These are phyloP conservation scores for Datisca glomerata DNA, from an alignment of 306 rosid genomes.

Conservation along the genomic window DNA sequence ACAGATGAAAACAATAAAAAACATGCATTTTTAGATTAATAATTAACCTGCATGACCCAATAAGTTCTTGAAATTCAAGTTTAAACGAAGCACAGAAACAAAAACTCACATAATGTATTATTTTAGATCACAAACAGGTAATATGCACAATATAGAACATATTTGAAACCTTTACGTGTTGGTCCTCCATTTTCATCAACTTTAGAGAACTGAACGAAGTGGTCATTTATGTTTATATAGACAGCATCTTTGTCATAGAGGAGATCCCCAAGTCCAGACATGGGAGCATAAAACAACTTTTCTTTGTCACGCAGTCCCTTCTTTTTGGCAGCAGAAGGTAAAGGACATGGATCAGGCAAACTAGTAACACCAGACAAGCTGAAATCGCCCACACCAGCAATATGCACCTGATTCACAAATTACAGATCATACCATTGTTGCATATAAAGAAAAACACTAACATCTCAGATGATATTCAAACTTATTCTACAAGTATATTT, in stretches of 20 bases:
- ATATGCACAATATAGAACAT: constrained; percentile 4
- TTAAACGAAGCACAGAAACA: too few relatives aligned
- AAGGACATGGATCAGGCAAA: constrained; percentile 89
- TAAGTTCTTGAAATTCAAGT: too few relatives aligned
- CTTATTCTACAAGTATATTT: too few relatives aligned
- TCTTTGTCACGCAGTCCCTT: constrained; percentile 94
- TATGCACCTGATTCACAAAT: constrained; percentile 61
- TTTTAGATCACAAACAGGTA: too few relatives aligned
- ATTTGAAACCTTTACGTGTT: constrained; percentile 37
- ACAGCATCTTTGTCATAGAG: constrained; percentile 91
- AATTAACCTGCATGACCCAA: too few relatives aligned
- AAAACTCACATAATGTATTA: too few relatives aligned
- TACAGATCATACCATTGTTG: constrained; percentile 9
- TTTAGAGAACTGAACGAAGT: constrained; percentile 70
- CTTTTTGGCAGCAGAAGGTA: constrained; percentile 97
- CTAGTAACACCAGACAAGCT: constrained; percentile 40
- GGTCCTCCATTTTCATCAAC: constrained; percentile 34
- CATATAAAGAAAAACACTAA: neutral
- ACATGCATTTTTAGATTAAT: too few relatives aligned
- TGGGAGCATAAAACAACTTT: constrained; percentile 80
- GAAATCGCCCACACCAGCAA: constrained; percentile 93
- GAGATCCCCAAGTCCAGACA: constrained; percentile 97
- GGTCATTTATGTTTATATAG: constrained; percentile 80
- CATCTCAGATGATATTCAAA: too few relatives aligned
- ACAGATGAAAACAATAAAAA: too few relatives aligned